phyloP scores from a whole-genome alignment of 805 yeast genomes.

The Saccharomycopsis malanga region DNA sequence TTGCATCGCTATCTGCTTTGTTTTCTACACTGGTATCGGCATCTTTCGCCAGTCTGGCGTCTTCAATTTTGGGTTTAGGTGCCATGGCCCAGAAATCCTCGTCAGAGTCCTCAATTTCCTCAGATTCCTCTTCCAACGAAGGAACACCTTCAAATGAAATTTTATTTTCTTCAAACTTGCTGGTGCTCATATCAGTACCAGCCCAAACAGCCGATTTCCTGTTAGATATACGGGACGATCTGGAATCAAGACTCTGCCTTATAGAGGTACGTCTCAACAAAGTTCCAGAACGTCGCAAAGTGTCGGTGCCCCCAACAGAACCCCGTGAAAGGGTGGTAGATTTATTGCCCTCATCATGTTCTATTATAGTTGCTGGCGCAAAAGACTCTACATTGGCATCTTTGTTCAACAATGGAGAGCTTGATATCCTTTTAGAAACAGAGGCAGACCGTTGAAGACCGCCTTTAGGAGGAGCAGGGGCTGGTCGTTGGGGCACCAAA shows the following conservation, averaged over 20 bases:
- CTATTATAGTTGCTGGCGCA: background rate
- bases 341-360: background rate
- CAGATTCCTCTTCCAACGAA: conserved; percentile 30
- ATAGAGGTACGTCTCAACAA: conserved; percentile 4
- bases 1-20: background rate
- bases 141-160: conserved; percentile 77
- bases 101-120: conserved; percentile 33
- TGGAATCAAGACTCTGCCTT: background rate
- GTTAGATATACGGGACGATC: conserved; percentile 24
- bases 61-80: conserved; percentile 25
- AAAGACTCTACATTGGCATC: background rate
- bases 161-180: conserved; percentile 62
- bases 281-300: conserved; percentile 6
- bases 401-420: conserved; percentile 3
- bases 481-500: conserved; percentile 21
- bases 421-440: conserved; percentile 6
- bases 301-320: background rate
- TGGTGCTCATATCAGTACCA: conserved; percentile 31
- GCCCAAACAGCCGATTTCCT: conserved; percentile 25
- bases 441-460: conserved; percentile 11
- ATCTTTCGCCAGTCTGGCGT: background rate
- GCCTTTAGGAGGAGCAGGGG: conserved; percentile 18
- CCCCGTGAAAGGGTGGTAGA: background rate
- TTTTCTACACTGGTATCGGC: background rate
- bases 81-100: conserved; percentile 57